Evolutionary conservation across 352 stramenopile genomes (phyloP).

Genomic region (Pythium apleroticum): DNA sequence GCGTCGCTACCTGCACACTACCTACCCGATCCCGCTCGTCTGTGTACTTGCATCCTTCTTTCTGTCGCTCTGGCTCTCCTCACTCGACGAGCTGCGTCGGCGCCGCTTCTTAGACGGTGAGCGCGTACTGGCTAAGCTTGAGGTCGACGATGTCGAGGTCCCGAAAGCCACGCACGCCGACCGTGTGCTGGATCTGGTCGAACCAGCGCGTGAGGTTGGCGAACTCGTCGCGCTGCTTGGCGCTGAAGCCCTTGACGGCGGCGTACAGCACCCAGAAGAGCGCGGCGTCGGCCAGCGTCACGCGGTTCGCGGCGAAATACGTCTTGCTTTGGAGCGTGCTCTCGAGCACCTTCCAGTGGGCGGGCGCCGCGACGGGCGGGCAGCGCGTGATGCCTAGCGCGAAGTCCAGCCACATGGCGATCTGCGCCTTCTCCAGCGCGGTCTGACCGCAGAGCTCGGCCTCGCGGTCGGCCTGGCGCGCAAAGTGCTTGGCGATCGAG

Average conservation of each 20-base stretch:
- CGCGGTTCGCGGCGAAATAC: constrained; percentile 66
- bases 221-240: constrained; percentile 46
- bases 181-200: constrained; percentile 85
- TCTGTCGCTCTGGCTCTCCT: background rate
- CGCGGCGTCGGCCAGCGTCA: constrained; percentile 76
- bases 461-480: constrained; percentile 71
- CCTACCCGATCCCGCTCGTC: constrained; percentile 2
- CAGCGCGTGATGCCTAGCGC: constrained; percentile 48
- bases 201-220: constrained; percentile 79
- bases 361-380: constrained; percentile 31
- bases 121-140: constrained; percentile 43
- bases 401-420: constrained; percentile 80
- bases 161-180: constrained; percentile 79
- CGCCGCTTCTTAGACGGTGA: constrained; percentile 59
- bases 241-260: constrained; percentile 38
- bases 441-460: constrained; percentile 56
- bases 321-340: constrained; percentile 50
- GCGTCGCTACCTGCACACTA: background rate
- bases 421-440: constrained; percentile 66
- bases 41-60: constrained; percentile 2
- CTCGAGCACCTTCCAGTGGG: constrained; percentile 72
- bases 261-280: constrained; percentile 68
- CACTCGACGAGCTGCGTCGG: background rate
- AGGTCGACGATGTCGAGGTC: constrained; percentile 66
- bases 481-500: constrained; percentile 78